phyloP scores from a whole-genome alignment of 441 rosid genomes.

The Melastoma candidum region DNA sequence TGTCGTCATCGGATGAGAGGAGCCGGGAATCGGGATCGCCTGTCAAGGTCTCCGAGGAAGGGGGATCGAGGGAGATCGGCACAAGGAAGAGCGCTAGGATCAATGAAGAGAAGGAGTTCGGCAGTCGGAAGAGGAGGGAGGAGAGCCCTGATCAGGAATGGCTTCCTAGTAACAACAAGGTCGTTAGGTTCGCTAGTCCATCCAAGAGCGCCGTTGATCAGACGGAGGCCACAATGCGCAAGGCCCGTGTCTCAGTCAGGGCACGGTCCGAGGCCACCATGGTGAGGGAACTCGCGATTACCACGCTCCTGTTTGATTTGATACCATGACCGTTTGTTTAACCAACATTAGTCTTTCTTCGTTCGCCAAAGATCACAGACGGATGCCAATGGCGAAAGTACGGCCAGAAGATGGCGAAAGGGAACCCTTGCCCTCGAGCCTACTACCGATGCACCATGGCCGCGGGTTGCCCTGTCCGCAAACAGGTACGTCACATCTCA shows the following conservation, averaged over 20 bases:
- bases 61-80: too few species aligned
- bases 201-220: too few species aligned
- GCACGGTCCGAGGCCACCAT: conserved; percentile 3
- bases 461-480: conserved; percentile 15
- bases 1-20: conserved; percentile 6
- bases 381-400: conserved; percentile 20
- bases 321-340: too few species aligned
- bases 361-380: conserved; percentile 9
- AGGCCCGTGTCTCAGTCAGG: conserved; percentile 3
- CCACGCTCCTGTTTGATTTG: too few species aligned
- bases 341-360: too few species aligned
- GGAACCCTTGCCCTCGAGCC: conserved; percentile 19
- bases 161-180: too few species aligned
- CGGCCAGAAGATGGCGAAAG: conserved; percentile 19
- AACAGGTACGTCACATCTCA: conserved; percentile 6
- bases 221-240: not conserved
- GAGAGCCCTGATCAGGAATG: conserved; percentile 1
- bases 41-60: too few species aligned
- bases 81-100: too few species aligned
- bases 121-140: not conserved
- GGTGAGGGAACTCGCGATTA: too few species aligned
- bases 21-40: conserved; percentile 10
- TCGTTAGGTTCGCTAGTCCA: too few species aligned
- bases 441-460: conserved; percentile 18
- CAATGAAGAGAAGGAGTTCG: too few species aligned